Evolutionary conservation across 495 filamentous ascomycete genomes (phyloP), one percentile per base, ranked within the genome.

Genomic region (Lasiosphaeria ovina): DNA sequence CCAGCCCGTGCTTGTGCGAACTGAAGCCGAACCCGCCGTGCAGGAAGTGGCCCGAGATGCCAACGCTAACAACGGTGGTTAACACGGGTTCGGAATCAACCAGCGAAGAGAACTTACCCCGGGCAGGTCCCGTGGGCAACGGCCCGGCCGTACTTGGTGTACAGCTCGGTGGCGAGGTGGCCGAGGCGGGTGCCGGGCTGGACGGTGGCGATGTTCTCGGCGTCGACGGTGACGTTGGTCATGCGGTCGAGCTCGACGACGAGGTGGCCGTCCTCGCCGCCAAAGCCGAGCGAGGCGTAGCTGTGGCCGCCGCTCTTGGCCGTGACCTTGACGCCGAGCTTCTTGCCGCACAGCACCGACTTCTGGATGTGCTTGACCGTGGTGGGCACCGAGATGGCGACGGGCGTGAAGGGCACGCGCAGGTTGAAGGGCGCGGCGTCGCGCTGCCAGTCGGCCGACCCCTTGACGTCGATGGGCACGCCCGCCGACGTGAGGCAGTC

Each of bases 111-210:
- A 11, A 66, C 58, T 5, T 57, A 78, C 77, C 76, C 74, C 6
- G 77, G 77, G 55, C 76, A 80, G 35, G 75, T 80, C 24, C 77
- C 77, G 55, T 80, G 77, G 34, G 70, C 70, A 56, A 80, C 74
- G 12, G 71, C 76, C 3, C 77, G 66, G 35, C 69, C 70, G 6
- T 76, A 77, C 58, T 79, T 71, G 6, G 61, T 62, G 42, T 66
- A 77, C 32, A 79, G 61, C 51, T 71, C 68, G 0, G 68, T 65
- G 1, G 76, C 76, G 11, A 79, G 63, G 24, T 77, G 74, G 31
- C 77, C 78, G 4, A 79, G 63, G 11, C 76, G 60, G 10, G 75
- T 65, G 9, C 78, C 77, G 3, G 72, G 68, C 51, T 75, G 65
- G n/a, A 75, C 72, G 24, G 69, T 77, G 8, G 77, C 77, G 14